These are phyloP conservation scores for Emergomyces orientalis DNA, from an alignment of 2,329 filamentous ascomycete genomes.

Conservation along the genomic window DNA sequence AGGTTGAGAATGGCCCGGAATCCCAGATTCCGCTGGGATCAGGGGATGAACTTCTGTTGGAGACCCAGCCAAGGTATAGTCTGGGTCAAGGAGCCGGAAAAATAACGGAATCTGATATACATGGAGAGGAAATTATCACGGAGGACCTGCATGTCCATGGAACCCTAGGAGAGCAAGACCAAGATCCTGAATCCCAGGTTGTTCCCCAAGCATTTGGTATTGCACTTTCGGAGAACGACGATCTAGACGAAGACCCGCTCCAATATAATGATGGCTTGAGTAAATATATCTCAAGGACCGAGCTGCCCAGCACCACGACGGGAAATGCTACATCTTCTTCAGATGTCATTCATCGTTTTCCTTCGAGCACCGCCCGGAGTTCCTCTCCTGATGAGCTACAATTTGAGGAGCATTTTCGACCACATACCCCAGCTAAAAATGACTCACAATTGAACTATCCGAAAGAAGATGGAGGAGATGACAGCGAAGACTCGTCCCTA, in stretches of 20 bases:
- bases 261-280: not conserved
- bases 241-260: slow-evolving; percentile 3
- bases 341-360: not conserved
- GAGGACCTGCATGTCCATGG: not conserved
- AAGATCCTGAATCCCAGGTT: not conserved
- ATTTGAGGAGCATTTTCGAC: slow-evolving; percentile 20
- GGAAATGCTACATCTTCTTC: slow-evolving; percentile 1
- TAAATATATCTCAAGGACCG: not conserved
- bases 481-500: slow-evolving; percentile 24
- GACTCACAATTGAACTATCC: not conserved
- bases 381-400: slow-evolving; percentile 32
- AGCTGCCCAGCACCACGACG: not conserved
- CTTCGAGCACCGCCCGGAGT: not conserved
- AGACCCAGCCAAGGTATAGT: not conserved
- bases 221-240: not conserved
- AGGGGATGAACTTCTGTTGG: not conserved
- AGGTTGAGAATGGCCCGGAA: not conserved
- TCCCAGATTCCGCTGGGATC: not conserved
- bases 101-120: not conserved
- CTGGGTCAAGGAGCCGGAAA: not conserved
- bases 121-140: not conserved
- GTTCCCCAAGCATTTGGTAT: not conserved
- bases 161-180: not conserved
- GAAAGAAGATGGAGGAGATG: slow-evolving; percentile 6
- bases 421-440: slow-evolving; percentile 9